Conservation (phyloP, 2,329 filamentous ascomycete species). For the Cladobotryum protrusum region DNA sequence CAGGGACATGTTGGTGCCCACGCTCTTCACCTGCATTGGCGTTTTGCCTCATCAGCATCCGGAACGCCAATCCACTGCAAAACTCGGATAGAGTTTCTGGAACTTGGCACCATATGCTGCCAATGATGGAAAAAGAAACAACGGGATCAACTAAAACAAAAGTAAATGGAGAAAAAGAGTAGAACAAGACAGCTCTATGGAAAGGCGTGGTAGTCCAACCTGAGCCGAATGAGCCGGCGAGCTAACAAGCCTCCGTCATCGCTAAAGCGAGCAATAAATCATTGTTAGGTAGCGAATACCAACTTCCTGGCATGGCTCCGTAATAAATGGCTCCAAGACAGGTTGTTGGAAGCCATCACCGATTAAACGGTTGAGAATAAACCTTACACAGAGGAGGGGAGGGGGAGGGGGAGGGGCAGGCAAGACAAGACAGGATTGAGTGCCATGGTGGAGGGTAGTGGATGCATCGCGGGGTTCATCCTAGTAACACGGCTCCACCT, state of each 20-base stretch:
- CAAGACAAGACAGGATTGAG: slow-evolving; percentile 2
- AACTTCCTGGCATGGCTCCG: slow-evolving; percentile 4
- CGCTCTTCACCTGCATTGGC: slow-evolving; percentile 6
- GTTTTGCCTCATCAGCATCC: slow-evolving; percentile 8
- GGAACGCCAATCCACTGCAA: not conserved
- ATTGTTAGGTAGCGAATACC: slow-evolving; percentile 5
- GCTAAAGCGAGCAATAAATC: not conserved
- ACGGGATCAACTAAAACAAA: not conserved
- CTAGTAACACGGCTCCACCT: not conserved
- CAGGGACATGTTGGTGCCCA: slow-evolving; percentile 7
- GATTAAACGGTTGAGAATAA: not conserved
- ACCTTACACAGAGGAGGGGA: slow-evolving; percentile 1
- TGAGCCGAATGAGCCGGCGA: slow-evolving; percentile 5
- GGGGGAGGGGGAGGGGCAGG: slow-evolving; percentile 3
- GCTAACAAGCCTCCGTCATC: slow-evolving; percentile 6
- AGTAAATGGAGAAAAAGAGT: too few relatives aligned
- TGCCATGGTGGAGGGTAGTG: not conserved
- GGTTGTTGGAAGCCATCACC: slow-evolving; percentile 9
- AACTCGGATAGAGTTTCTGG: too few relatives aligned
- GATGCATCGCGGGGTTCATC: not conserved
- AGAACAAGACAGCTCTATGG: too few relatives aligned
- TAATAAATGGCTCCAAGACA: slow-evolving; percentile 5
- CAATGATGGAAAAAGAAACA: not conserved
- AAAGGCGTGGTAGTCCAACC: not conserved
- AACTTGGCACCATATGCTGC: not conserved